A percentile compares a stretch with the other conserved stretches of the same genome.
Conservation (phyloP, 208 protist genomes). For the Trichomonas vaginalis region DNA sequence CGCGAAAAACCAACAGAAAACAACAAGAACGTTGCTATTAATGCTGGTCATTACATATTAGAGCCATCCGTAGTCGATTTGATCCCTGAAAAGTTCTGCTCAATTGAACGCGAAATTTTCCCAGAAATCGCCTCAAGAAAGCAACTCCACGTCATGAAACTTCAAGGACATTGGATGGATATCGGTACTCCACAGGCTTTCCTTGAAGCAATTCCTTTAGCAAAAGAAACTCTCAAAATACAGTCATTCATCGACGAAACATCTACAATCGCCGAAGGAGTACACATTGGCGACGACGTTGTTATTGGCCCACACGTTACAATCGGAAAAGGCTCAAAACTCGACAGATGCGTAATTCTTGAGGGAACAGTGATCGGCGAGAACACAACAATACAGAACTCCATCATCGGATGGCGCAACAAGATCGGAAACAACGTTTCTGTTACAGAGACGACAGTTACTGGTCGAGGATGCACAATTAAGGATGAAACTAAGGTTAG, state of each 20-base stretch:
- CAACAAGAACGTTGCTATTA: conserved; percentile 43
- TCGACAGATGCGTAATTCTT: conserved; percentile 8
- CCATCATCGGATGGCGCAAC: conserved; percentile 25
- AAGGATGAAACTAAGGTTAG: not conserved
- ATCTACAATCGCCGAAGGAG: conserved; percentile 65
- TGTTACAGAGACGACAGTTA: not conserved
- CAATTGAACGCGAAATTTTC: conserved; percentile 87
- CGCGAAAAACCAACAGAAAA: conserved; percentile 78
- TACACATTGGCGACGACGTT: conserved; percentile 75
- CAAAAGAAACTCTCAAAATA: not conserved
- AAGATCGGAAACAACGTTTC: conserved; percentile 15
- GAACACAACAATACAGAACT: not conserved
- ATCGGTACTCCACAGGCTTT: conserved; percentile 76
- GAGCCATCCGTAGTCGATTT: not conserved
- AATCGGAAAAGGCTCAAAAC: conserved; percentile 53
- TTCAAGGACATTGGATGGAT: conserved; percentile 91
- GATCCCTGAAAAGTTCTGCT: conserved; percentile 50
- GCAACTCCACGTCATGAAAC: conserved; percentile 71
- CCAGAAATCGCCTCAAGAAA: conserved; percentile 63
- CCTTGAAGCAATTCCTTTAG: conserved; percentile 23
- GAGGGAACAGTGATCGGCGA: not conserved
- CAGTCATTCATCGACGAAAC: conserved; percentile 45
- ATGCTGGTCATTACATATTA: conserved; percentile 11
- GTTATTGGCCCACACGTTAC: conserved; percentile 69
- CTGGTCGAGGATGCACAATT: not conserved